These are phyloP conservation scores for Macrocybe gigantea DNA, from an alignment of 768 basidiomycete genomes.

Conservation along the genomic window DNA sequence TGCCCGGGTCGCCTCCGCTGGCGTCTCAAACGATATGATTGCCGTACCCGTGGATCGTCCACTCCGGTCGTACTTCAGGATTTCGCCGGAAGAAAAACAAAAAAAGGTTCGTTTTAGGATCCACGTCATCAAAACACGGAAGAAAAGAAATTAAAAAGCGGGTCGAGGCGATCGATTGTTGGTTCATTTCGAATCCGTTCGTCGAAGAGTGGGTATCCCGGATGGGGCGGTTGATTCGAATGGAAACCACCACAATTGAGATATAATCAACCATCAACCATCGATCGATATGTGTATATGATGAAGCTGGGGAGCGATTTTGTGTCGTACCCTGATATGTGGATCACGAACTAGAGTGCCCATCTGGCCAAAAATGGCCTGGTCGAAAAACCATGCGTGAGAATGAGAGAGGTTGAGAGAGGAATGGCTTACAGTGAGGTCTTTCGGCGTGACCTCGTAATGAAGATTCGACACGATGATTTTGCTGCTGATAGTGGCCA, in stretches of 20 bases:
- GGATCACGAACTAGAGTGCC: slow-evolving; percentile 92
- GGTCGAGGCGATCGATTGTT: no score
- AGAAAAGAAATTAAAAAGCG: slow-evolving; percentile 20
- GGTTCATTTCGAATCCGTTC: no score
- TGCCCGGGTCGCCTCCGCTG: slow-evolving; percentile 73
- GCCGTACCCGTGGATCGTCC: slow-evolving; percentile 87
- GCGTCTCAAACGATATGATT: slow-evolving; percentile 72
- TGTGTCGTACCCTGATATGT: slow-evolving; percentile 85
- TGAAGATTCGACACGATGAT: slow-evolving; percentile 84
- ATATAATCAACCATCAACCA: slow-evolving; percentile 2
- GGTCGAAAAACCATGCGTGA: slow-evolving; percentile 5
- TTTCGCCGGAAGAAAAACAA: slow-evolving; percentile 17
- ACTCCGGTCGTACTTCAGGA: slow-evolving; percentile 87
- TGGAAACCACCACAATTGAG: no score
- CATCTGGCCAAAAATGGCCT: slow-evolving; percentile 90
- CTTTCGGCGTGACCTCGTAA: slow-evolving; percentile 87
- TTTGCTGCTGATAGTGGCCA: slow-evolving; percentile 39
- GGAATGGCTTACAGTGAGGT: slow-evolving; percentile 64
- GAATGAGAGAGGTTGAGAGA: background rate
- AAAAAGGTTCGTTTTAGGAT: slow-evolving; percentile 12
- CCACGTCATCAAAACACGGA: slow-evolving; percentile 9
- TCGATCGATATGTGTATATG: slow-evolving; percentile 52
- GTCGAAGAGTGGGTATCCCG: no score
- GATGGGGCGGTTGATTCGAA: no score
- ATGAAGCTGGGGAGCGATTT: slow-evolving; percentile 52